Conservation (phyloP, 495 filamentous ascomycete species). For the Aspergillus taichungensis region DNA sequence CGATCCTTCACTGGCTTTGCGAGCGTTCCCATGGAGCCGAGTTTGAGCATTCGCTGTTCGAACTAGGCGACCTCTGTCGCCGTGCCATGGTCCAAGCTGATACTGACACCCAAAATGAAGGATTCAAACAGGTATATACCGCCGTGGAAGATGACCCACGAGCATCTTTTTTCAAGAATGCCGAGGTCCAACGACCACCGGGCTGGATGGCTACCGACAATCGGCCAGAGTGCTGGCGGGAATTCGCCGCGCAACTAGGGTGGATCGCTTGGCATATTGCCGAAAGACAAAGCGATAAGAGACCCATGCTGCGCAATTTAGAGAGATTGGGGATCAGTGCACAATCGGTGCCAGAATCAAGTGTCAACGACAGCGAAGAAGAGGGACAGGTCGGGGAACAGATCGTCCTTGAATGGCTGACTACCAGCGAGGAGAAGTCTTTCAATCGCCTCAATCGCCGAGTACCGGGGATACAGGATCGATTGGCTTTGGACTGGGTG, state of each 20-base stretch:
- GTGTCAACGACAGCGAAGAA: background rate
- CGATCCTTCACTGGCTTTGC: conserved; percentile 20
- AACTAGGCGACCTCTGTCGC: conserved; percentile 23
- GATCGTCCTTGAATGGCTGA: conserved; percentile 5
- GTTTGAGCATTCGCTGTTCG: conserved; percentile 19
- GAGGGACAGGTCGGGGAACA: background rate
- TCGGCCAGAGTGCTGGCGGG: conserved; percentile 10
- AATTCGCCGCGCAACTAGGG: conserved; percentile 17
- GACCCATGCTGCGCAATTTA: conserved; percentile 3
- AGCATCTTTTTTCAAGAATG: background rate
- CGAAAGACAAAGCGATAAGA: background rate
- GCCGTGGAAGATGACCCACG: conserved; percentile 12
- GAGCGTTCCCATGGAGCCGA: conserved; percentile 16
- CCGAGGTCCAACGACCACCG: background rate
- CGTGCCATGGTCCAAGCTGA: conserved; percentile 13
- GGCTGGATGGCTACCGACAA: conserved; percentile 7
- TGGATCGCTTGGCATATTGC: conserved; percentile 24
- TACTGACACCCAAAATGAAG: conserved; percentile 6
- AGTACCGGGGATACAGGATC: background rate
- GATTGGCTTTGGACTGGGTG: conserved; percentile 10
- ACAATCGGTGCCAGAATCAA: background rate
- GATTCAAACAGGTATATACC: background rate
- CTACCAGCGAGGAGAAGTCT: background rate
- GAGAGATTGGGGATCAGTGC: conserved; percentile 1
- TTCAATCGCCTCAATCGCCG: background rate